Percentiles rank a stretch among this genome's conserved stretches.
Conservation (phyloP, 257 asterid genomes). For the Nicotiana obtusifolia region DNA sequence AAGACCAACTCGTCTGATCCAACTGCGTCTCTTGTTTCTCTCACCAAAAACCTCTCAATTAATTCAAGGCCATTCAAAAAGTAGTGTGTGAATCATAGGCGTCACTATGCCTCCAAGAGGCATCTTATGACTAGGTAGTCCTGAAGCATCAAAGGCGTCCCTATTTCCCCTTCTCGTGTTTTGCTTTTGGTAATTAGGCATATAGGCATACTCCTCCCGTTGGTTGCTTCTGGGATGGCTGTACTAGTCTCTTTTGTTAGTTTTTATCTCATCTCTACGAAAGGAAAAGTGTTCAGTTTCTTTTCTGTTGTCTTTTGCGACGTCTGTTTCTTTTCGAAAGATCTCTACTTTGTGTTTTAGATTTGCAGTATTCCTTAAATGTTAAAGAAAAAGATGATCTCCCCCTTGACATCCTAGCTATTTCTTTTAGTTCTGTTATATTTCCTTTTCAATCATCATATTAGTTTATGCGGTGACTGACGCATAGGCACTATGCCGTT, state of each 20-base stretch:
- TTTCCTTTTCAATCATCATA: not conserved
- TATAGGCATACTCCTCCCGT: not conserved
- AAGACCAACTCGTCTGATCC: constrained; percentile 23
- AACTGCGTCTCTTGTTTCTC: constrained; percentile 33
- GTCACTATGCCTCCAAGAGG: constrained; percentile 13
- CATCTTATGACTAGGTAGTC: constrained; percentile 9
- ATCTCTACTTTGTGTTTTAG: not conserved
- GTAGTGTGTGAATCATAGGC: constrained; percentile 23
- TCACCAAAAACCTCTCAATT: constrained; percentile 46
- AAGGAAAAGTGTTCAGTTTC: not conserved
- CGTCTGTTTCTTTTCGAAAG: not conserved
- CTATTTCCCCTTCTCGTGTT: not conserved
- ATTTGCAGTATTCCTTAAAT: not conserved
- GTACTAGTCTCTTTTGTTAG: not conserved
- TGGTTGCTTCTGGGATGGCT: not conserved
- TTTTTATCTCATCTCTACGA: not conserved
- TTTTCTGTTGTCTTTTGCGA: not conserved
- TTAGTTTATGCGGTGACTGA: not conserved
- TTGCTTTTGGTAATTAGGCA: not conserved
- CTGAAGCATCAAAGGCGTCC: constrained; percentile 7
- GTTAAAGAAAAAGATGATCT: not conserved
- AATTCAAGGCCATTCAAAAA: constrained; percentile 34
- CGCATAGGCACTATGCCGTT: too few species aligned
- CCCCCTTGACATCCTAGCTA: not conserved
- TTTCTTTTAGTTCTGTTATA: not conserved